A percentile compares a stretch with the other conserved stretches of the same genome.
Evolutionary conservation across 768 basidiomycete genomes (phyloP).

Genomic region (Mycena latifolia): DNA sequence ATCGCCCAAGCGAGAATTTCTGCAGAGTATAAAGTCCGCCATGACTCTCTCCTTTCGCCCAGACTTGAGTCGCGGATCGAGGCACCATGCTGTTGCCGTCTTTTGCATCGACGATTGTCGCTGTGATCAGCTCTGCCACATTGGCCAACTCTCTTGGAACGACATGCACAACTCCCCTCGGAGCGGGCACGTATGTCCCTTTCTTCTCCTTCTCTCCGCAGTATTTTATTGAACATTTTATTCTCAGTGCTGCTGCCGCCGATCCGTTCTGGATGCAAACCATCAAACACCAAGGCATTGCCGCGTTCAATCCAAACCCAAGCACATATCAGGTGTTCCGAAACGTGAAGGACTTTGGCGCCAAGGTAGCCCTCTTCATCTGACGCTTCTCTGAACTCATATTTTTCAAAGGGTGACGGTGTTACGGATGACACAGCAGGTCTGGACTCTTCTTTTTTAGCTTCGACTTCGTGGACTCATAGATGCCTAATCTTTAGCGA

Average conservation of each 20-base stretch:
- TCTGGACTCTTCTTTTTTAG: conserved; percentile 2
- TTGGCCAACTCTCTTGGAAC: conserved; percentile 30
- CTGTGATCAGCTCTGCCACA: conserved; percentile 20
- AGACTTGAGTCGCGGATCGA: conserved; percentile 11
- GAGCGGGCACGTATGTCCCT: conserved; percentile 18
- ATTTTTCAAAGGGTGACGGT: conserved; percentile 20
- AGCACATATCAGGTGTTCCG: conserved; percentile 76
- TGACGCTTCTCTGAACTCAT: neutral
- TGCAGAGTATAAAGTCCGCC: too few relatives aligned
- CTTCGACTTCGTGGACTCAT: neutral
- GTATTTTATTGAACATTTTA: neutral
- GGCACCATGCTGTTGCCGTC: conserved; percentile 4
- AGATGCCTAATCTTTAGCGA: conserved; percentile 55
- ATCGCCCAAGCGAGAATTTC: too few relatives aligned
- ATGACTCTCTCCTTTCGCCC: too few relatives aligned
- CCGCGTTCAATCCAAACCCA: conserved; percentile 74
- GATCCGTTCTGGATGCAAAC: conserved; percentile 80
- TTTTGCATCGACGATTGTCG: conserved; percentile 13
- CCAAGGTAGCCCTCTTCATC: conserved; percentile 42
- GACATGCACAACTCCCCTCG: conserved; percentile 27
- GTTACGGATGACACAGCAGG: conserved; percentile 52
- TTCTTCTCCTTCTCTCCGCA: neutral
- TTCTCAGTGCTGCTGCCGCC: conserved; percentile 55
- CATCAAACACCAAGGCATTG: conserved; percentile 79
- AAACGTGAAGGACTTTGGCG: conserved; percentile 75